These are phyloP conservation scores for Melanomma pulvis-pyrius DNA, from an alignment of 495 filamentous ascomycete species.

Conservation along the genomic window DNA sequence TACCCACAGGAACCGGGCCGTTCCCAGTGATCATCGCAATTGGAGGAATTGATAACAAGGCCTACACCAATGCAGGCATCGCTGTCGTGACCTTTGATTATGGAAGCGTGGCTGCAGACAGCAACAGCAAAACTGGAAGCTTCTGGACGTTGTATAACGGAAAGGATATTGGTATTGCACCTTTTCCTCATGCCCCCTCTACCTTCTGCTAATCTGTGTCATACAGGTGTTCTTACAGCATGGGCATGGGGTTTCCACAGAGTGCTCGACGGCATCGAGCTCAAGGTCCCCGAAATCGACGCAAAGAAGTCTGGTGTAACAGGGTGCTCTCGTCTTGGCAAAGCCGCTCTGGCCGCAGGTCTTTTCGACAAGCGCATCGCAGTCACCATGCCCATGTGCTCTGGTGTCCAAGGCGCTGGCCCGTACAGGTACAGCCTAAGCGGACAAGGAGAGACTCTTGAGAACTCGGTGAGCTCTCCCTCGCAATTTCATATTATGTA, in stretches of 20 bases:
- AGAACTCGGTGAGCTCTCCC: slow-evolving; percentile 48
- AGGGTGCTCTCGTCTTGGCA: slow-evolving; percentile 57
- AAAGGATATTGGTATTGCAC: slow-evolving; percentile 51
- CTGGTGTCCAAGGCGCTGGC: slow-evolving; percentile 56
- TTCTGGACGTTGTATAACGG: slow-evolving; percentile 59
- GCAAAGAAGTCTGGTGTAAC: slow-evolving; percentile 53
- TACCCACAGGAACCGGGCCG: slow-evolving; percentile 49
- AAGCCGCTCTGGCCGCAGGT: slow-evolving; percentile 55
- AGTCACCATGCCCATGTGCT: slow-evolving; percentile 59
- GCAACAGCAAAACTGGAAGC: slow-evolving; percentile 55
- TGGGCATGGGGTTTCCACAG: slow-evolving; percentile 61
- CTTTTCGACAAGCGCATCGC: slow-evolving; percentile 58
- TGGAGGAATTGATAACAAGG: slow-evolving; percentile 57
- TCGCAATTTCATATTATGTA: background rate
- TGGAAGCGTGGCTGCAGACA: slow-evolving; percentile 53
- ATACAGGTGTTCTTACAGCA: slow-evolving; percentile 52
- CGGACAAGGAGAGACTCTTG: slow-evolving; percentile 58
- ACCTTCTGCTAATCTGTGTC: background rate
- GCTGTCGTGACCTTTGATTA: slow-evolving; percentile 58
- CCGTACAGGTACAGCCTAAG: slow-evolving; percentile 56
- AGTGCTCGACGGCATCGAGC: slow-evolving; percentile 55
- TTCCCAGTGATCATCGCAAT: slow-evolving; percentile 59
- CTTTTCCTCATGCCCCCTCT: background rate
- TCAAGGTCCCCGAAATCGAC: slow-evolving; percentile 55
- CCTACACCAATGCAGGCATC: slow-evolving; percentile 54